phyloP scores from a whole-genome alignment of 176 grass and related monocot genomes.

The Oryza australiensis region DNA sequence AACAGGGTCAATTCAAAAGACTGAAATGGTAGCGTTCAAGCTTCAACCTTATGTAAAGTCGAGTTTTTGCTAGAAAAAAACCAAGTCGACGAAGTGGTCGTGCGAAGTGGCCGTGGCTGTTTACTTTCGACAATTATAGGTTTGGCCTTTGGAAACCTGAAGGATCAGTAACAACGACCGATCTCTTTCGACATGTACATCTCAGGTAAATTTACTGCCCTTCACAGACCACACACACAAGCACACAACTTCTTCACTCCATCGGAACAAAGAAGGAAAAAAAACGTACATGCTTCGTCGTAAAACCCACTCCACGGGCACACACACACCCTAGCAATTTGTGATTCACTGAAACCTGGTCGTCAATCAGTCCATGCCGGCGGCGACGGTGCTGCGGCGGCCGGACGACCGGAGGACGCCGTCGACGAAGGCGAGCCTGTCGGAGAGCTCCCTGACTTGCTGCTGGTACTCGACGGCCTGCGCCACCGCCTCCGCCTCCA shows the following conservation, averaged over 20 bases:
- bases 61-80: neutral
- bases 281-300: no score
- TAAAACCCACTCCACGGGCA: no score
- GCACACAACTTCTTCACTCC: no score
- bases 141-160: neutral
- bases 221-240: neutral
- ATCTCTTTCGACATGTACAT: neutral
- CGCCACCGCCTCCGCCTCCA: conserved; percentile 63
- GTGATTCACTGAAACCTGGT: no score
- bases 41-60: neutral
- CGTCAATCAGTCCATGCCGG: no score
- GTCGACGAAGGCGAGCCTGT: conserved; percentile 51
- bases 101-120: neutral
- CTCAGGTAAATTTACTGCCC: neutral
- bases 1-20: neutral
- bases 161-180: neutral
- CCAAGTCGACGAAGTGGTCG: no score
- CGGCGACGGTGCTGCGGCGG: conserved; percentile 12
- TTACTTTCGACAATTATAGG: neutral
- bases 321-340: no score
- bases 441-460: conserved; percentile 61
- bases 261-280: no score
- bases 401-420: conserved; percentile 36
- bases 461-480: conserved; percentile 56
- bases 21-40: neutral